Base-by-base conservation (phyloP, 2,329 filamentous ascomycete species). In the Pseudomassariella vexata region DNA sequence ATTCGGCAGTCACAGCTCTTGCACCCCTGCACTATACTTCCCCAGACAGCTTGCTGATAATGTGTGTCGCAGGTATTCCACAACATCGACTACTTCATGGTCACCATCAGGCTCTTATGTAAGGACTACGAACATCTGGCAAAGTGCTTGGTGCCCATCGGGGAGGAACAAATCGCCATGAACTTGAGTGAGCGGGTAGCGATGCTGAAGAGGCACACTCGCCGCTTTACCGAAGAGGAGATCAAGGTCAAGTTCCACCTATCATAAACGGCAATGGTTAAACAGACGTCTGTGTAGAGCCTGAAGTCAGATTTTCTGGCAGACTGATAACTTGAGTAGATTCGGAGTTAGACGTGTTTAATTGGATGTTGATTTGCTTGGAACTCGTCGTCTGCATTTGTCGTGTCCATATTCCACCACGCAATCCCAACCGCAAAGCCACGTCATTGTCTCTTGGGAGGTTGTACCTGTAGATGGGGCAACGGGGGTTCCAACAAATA, bases 51-150 rank as follows among this genome's bases (percentile, higher is more conserved):
- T 9, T 25, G 18, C 9, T 9, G n/a, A 17, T 19, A 8, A 11
- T 11, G 14, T 8, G 7, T 16, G n/a, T n/a, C n/a, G n/a, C n/a
- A 37, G 35, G 30, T 88, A 5, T 89, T 90, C 51, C 79, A 82
- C 55, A 79, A 88, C 48, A 86, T 90, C 46, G 84, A 89, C 56
- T 90, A 85, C 52, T 60, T 89, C 31, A 81, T 86, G 68, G 74
- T 89, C 39, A 86, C 84, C 0, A 55, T 85, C 20, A 70, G 71
- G 25, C 57, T 89, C 12, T 48, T 89, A 47, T 66, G 66, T 37
- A 85, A 86, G 55, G 77, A 89, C 50, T 90, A 90, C 46, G 60
- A 67, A 29, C 64, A 79, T 32, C 66, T 90, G 8, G 84, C 84
- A 2, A 67, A 66, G 33, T 81, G 82, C 39, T 53, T 90, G 28